Percentiles rank a stretch among this genome's conserved stretches.
These are phyloP conservation scores for Fragilaria radians DNA, from an alignment of 108 stramenopile species.

Conservation along the genomic window DNA sequence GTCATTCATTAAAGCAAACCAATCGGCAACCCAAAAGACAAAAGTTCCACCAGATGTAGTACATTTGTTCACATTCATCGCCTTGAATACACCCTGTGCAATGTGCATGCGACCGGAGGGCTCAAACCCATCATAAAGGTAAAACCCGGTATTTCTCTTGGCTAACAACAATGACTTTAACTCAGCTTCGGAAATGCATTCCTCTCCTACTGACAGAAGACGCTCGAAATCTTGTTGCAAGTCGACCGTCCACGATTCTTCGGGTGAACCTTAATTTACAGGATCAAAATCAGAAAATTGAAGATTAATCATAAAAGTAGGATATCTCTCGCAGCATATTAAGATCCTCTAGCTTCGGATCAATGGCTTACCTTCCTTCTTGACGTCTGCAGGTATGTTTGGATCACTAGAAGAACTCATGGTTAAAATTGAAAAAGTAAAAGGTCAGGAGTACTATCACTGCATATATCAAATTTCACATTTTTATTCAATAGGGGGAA, in stretches of 20 bases:
- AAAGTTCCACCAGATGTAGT: slow-evolving; percentile 79
- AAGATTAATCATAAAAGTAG: no score
- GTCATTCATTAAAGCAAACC: slow-evolving; percentile 99
- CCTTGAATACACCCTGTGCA: slow-evolving; percentile 94
- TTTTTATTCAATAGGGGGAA: no score
- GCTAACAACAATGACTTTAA: slow-evolving; percentile 48
- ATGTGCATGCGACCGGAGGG: slow-evolving; percentile 99
- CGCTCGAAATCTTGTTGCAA: slow-evolving; percentile 67
- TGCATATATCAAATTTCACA: no score
- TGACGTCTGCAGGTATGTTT: no score
- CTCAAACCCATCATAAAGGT: slow-evolving; percentile 98
- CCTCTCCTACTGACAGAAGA: slow-evolving; percentile 79
- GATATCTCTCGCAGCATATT: no score
- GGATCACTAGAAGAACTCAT: no score
- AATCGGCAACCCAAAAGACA: slow-evolving; percentile 99
- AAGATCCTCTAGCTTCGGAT: no score
- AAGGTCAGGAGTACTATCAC: no score
- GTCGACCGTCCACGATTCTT: slow-evolving; percentile 60
- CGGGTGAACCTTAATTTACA: no score
- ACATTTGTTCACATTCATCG: slow-evolving; percentile 98
- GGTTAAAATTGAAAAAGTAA: no score
- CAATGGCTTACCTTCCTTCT: no score
- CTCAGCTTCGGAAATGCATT: slow-evolving; percentile 72
- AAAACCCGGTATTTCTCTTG: slow-evolving; percentile 60
- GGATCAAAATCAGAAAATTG: no score